Evolutionary conservation across 2,329 filamentous ascomycete genomes (phyloP).

Genomic region (Dactylellina haptotyla): DNA sequence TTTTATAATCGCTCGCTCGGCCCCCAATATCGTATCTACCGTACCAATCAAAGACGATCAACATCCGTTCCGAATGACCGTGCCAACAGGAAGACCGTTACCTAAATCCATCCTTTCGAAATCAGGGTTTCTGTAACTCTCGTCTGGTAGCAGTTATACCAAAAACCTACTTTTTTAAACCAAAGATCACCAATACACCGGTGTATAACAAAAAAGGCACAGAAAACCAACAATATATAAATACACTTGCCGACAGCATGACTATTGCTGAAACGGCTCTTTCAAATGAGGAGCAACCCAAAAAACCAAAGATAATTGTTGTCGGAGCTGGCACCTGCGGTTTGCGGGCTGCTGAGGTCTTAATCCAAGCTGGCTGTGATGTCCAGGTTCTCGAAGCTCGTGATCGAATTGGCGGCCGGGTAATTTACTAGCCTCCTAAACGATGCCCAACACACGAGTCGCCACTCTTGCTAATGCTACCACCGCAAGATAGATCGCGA

Average conservation of each 20-base stretch:
- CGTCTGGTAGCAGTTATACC: neutral
- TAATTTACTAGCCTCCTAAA: slow-evolving; percentile 60
- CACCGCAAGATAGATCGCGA: slow-evolving; percentile 63
- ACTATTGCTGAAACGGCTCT: slow-evolving; percentile 11
- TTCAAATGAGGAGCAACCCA: slow-evolving; percentile 10
- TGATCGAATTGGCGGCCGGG: slow-evolving; percentile 73
- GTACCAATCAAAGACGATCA: neutral
- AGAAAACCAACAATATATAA: slow-evolving; percentile 6
- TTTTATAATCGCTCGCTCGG: too few relatives aligned
- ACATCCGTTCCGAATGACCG: slow-evolving; percentile 39
- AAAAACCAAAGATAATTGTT: slow-evolving; percentile 70
- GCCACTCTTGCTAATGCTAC: slow-evolving; percentile 4
- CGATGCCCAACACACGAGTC: slow-evolving; percentile 19
- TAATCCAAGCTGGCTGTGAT: slow-evolving; percentile 72
- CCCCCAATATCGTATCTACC: neutral
- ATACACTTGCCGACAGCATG: too few relatives aligned
- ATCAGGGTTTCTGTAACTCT: slow-evolving; percentile 51
- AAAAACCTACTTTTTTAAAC: neutral
- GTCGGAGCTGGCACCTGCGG: slow-evolving; percentile 77
- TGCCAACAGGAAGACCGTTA: slow-evolving; percentile 45
- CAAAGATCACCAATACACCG: too few relatives aligned
- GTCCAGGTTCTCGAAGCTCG: slow-evolving; percentile 77
- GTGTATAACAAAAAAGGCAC: slow-evolving; percentile 2
- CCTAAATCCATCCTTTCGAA: slow-evolving; percentile 53
- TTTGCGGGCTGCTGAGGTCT: slow-evolving; percentile 75